Evolutionary conservation across 768 basidiomycete species (phyloP), one percentile per base, ranked within the genome.

Genomic region (Boletellus sp.): DNA sequence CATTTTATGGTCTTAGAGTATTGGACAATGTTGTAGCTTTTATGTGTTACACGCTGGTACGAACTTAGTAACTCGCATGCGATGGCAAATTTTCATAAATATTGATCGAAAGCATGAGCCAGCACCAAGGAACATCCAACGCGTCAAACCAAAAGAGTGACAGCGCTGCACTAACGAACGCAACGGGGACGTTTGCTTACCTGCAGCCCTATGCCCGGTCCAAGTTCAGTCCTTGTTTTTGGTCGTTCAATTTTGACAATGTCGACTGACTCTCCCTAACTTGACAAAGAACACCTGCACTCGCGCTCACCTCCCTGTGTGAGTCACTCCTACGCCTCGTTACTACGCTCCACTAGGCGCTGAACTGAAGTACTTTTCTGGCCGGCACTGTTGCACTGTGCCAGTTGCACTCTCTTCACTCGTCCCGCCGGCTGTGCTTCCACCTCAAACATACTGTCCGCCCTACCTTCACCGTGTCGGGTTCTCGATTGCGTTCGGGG

Each of bases 391-490:
- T 26, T 4, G 24, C 8, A 26, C 24, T 8, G 24, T 8, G 24
- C 28, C 55, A 76, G 75, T 77, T 33, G 52, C 72, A 1, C 60
- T 63, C 0, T 72, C 73, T 0, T 64, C 70, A 0, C 41, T 71
- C 13, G 59, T 71, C 16, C 73, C 74, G 12, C 67, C 67, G 1
- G 54, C 72, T 23, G 63, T 53, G 9, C 62, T 71, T 15, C 57
- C 54, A 15, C 56, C 60, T 11, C 59, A 50, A 7, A 55, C 61
- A 0, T 64, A 63, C 51, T 64, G 71, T n/a, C 75, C 75, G 0
- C 75, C 72, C 3, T 70, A 76, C 51, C 62, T 74, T 20, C 65
- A 73, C 9, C 69, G 75, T 3, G 58, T 74, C 3, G 75, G 74
- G 3, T 78, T 78, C 52, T 67, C 71, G 11, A 53, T 72, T 7